Evolutionary conservation across 306 rosid genomes (phyloP).

Genomic region (Calophaca sinica): DNA sequence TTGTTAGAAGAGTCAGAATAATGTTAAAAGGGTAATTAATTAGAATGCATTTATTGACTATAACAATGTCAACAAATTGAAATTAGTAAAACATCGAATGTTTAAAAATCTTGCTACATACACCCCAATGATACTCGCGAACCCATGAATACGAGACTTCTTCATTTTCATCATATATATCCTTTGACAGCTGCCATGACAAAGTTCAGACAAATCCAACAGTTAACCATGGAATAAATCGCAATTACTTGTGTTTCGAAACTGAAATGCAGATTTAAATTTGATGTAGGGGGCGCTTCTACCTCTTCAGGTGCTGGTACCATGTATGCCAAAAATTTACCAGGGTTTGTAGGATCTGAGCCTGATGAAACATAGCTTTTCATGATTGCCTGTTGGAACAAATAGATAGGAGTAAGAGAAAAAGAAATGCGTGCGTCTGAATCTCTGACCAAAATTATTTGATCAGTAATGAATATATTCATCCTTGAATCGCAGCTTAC

Average conservation of each 20-base stretch:
- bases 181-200: slow-evolving; percentile 77
- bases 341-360: slow-evolving; percentile 73
- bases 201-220: slow-evolving; percentile 36
- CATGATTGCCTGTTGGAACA: slow-evolving; percentile 70
- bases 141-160: slow-evolving; percentile 80
- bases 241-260: slow-evolving; percentile 24
- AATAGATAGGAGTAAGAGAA: not conserved
- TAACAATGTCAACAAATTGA: slow-evolving; percentile 10
- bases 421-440: not conserved
- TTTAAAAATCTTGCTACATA: slow-evolving; percentile 52
- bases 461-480: not conserved
- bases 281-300: slow-evolving; percentile 7
- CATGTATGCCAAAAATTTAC: slow-evolving; percentile 92
- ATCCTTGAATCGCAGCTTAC: slow-evolving; percentile 53
- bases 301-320: slow-evolving; percentile 84
- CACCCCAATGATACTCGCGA: slow-evolving; percentile 89
- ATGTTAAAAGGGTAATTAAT: slow-evolving; percentile 26
- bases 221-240: slow-evolving; percentile 22
- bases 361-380: slow-evolving; percentile 76
- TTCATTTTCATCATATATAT: slow-evolving; percentile 81
- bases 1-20: not conserved
- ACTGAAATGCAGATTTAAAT: slow-evolving; percentile 20
- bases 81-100: not conserved
- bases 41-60: slow-evolving; percentile 57
- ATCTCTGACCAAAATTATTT: not conserved